Percentiles rank a stretch among this genome's conserved stretches.
These are phyloP conservation scores for Hymenoscyphus albidus DNA, from an alignment of 2,329 filamentous ascomycete genomes.

Conservation along the genomic window DNA sequence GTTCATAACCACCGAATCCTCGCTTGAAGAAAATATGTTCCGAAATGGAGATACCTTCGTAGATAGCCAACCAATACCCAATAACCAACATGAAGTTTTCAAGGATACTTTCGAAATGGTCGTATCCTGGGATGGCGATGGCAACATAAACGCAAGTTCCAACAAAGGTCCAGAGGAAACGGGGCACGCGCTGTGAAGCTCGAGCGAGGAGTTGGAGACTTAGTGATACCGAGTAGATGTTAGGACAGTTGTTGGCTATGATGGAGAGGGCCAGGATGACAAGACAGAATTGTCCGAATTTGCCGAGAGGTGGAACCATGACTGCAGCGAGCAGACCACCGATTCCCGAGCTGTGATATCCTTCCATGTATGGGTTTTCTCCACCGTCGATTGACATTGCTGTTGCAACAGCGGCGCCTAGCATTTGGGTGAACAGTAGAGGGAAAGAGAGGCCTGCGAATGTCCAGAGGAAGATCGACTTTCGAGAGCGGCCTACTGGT, in stretches of 20 bases:
- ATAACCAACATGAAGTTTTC: constrained; percentile 69
- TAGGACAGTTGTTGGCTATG: constrained; percentile 68
- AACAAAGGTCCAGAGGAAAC: constrained; percentile 63
- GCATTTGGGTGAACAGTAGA: constrained; percentile 69
- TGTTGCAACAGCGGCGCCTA: constrained; percentile 67
- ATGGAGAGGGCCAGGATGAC: constrained; percentile 63
- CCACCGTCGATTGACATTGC: constrained; percentile 54
- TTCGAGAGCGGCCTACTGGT: constrained; percentile 54
- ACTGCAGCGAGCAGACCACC: constrained; percentile 66
- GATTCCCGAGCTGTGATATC: constrained; percentile 54
- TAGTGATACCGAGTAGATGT: constrained; percentile 67
- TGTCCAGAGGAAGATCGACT: constrained; percentile 65
- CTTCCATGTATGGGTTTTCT: constrained; percentile 50
- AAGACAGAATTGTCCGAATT: constrained; percentile 70
- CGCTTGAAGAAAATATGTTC: constrained; percentile 68
- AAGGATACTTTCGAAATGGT: constrained; percentile 59
- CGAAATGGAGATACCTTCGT: constrained; percentile 59
- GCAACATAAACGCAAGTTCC: constrained; percentile 62
- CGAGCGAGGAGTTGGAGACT: constrained; percentile 62
- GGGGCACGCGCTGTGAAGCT: constrained; percentile 57
- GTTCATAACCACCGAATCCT: constrained; percentile 56
- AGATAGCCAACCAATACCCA: constrained; percentile 73
- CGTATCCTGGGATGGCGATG: constrained; percentile 67
- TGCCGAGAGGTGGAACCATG: constrained; percentile 58
- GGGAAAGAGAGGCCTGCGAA: constrained; percentile 67